phyloP scores from a whole-genome alignment of 1,284 basidiomycete genomes.

The Pholiota adiposa region DNA sequence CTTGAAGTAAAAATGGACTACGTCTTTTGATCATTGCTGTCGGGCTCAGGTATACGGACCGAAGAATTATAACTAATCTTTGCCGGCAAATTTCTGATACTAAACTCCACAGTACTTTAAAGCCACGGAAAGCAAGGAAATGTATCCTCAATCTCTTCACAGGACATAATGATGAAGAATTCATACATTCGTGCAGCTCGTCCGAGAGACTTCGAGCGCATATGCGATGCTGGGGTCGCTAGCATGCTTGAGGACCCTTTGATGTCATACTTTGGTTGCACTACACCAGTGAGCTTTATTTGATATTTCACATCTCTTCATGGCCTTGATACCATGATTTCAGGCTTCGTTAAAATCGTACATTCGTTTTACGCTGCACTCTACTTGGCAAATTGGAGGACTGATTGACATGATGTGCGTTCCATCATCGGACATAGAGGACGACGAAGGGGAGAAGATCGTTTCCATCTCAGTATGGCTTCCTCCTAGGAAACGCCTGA shows the following conservation, averaged over 20 bases:
- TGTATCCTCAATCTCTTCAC: not conserved
- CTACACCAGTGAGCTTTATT: slow-evolving; percentile 10
- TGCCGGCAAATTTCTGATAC: not conserved
- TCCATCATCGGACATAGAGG: slow-evolving; percentile 1
- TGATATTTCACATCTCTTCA: not conserved
- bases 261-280: slow-evolving; percentile 14
- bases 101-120: not conserved
- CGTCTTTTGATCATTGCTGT: not conserved
- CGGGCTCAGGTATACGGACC: slow-evolving; percentile 4
- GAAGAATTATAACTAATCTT: not conserved
- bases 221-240: slow-evolving; percentile 1
- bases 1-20: not conserved
- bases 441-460: slow-evolving; percentile 11
- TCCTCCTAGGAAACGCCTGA: slow-evolving; percentile 10
- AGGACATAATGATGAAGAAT: slow-evolving; percentile 3
- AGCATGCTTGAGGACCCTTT: slow-evolving; percentile 14
- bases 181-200: slow-evolving; percentile 11
- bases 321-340: not conserved
- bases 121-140: slow-evolving; percentile 6
- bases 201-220: slow-evolving; percentile 17
- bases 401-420: slow-evolving; percentile 9
- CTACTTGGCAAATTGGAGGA: slow-evolving; percentile 8
- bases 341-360: slow-evolving; percentile 6
- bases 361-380: slow-evolving; percentile 5
- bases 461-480: slow-evolving; percentile 9